Conservation (phyloP, 495 filamentous ascomycete genomes). For the Eremomyces bilateralis region DNA sequence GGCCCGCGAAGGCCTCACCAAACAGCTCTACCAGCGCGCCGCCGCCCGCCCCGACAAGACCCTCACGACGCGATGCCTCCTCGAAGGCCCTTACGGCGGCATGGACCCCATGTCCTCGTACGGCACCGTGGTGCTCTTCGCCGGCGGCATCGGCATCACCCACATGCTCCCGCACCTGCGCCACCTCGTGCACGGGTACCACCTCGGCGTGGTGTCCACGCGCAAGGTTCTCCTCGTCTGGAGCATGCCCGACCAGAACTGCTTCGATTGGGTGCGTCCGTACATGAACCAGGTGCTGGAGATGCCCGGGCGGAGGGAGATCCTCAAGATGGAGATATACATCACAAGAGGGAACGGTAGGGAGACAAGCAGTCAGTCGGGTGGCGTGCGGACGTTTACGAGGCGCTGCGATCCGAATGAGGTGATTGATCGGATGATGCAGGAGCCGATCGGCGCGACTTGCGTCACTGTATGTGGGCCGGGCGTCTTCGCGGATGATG, state of each 20-base stretch:
- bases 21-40: conserved; percentile 26
- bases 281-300: conserved; percentile 92
- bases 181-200: conserved; percentile 24
- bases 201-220: conserved; percentile 21
- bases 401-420: conserved; percentile 35
- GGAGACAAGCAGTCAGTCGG: conserved; percentile 62
- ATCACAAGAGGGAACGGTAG: conserved; percentile 65
- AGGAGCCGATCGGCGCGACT: conserved; percentile 56
- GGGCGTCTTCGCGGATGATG: conserved; percentile 74
- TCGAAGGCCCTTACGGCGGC: conserved; percentile 36
- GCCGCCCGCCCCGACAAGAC: conserved; percentile 19
- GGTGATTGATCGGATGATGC: conserved; percentile 59
- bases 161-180: conserved; percentile 33
- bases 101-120: conserved; percentile 29
- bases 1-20: conserved; percentile 31
- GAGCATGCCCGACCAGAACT: conserved; percentile 64
- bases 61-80: conserved; percentile 26
- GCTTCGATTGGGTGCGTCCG: conserved; percentile 75
- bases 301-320: conserved; percentile 61
- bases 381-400: conserved; percentile 77
- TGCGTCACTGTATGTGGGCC: conserved; percentile 78
- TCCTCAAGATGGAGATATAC: conserved; percentile 70
- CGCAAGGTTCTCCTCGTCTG: conserved; percentile 62
- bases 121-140: conserved; percentile 32
- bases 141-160: conserved; percentile 37